Percentiles rank a stretch among this genome's conserved stretches.
Conservation (phyloP, 139 green algal genomes). For the Cymbomonas tetramitiformis region DNA sequence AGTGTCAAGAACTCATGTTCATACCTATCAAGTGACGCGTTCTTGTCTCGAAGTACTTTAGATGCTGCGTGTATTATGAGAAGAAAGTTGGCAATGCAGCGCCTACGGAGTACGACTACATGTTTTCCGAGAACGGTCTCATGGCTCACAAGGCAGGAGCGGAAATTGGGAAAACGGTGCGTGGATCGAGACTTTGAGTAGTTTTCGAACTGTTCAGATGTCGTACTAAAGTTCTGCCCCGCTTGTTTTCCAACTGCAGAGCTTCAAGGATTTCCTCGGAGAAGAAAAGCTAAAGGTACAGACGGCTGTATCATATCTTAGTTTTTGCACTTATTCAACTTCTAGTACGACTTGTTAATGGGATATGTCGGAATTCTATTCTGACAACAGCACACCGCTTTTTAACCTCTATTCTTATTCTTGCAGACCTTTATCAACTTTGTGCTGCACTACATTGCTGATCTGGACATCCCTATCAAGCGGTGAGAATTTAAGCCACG, state of each 20-base stretch:
- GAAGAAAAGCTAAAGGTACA: constrained; percentile 65
- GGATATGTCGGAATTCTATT: no score
- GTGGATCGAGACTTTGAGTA: no score
- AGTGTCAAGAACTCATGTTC: no score
- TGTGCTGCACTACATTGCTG: constrained; percentile 72
- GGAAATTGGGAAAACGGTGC: constrained; percentile 18
- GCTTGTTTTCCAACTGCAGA: constrained; percentile 20
- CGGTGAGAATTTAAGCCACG: neutral
- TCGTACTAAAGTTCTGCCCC: no score
- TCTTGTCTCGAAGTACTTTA: no score
- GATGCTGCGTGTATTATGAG: no score
- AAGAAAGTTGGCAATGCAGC: no score
- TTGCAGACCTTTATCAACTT: constrained; percentile 79
- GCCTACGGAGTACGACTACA: constrained; percentile 69
- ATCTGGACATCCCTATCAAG: constrained; percentile 96
- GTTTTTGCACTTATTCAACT: neutral
- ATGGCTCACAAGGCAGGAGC: constrained; percentile 70
- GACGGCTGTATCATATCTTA: no score
- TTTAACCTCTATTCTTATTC: constrained; percentile 1
- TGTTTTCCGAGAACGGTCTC: constrained; percentile 94
- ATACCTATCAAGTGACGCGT: no score
- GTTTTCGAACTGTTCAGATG: no score
- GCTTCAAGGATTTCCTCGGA: constrained; percentile 38
- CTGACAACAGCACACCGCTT: neutral
- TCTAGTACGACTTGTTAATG: no score